phyloP scores from a whole-genome alignment of 164 flowering plant genomes.

The Chloranthus sessilifolius region DNA sequence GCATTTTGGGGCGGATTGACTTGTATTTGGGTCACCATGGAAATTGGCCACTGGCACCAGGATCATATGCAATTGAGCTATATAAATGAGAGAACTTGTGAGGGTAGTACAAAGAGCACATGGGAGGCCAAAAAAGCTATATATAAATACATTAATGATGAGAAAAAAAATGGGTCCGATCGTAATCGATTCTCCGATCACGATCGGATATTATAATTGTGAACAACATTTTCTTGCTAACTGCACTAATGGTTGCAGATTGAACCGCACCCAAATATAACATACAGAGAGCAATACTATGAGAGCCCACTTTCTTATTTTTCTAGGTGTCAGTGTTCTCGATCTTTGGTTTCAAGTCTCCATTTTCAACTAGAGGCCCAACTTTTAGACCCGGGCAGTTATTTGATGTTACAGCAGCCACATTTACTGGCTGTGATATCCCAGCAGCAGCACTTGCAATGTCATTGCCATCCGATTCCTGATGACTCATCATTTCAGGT shows the following conservation, averaged over 20 bases:
- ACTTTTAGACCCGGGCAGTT: conserved; percentile 21
- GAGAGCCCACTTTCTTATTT: neutral
- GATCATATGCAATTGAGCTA: too few relatives aligned
- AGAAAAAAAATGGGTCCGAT: conserved; percentile 18
- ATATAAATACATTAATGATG: conserved; percentile 7
- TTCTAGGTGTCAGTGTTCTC: conserved; percentile 28
- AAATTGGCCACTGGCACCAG: too few relatives aligned
- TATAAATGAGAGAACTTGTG: too few relatives aligned
- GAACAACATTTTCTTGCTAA: conserved; percentile 6
- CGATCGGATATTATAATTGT: conserved; percentile 17
- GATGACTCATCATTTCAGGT: conserved; percentile 27
- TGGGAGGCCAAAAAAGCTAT: neutral
- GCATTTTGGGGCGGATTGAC: too few relatives aligned
- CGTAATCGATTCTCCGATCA: conserved; percentile 13
- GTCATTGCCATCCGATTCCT: conserved; percentile 36
- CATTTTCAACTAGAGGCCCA: conserved; percentile 32
- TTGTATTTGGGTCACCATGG: too few relatives aligned
- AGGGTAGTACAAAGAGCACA: too few relatives aligned
- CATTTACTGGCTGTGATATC: conserved; percentile 20
- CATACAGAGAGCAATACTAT: conserved; percentile 20
- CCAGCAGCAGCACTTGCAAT: conserved; percentile 21
- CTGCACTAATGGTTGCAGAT: conserved; percentile 14
- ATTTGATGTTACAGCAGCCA: conserved; percentile 21
- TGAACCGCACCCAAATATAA: conserved; percentile 13
- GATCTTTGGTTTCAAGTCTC: conserved; percentile 30